phyloP scores from a whole-genome alignment of 768 basidiomycete genomes.

The Termitomyces titanicus region DNA sequence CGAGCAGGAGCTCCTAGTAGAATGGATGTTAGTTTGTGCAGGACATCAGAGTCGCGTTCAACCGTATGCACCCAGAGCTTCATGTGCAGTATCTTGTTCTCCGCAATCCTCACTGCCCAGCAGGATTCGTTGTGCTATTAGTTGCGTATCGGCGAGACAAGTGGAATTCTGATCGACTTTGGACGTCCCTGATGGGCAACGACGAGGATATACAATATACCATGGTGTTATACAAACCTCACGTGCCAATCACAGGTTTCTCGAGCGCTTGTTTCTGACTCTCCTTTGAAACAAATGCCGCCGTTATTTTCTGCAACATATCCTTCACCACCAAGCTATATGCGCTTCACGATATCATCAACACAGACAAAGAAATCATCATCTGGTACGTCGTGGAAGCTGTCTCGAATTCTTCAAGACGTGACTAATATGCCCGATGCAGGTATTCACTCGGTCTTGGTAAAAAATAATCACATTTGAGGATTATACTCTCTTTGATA shows the following conservation, averaged over 20 bases:
- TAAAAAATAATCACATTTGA: no score
- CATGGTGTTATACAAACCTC: not conserved
- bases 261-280: not conserved
- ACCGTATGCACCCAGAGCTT: not conserved
- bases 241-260: not conserved
- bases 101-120: not conserved
- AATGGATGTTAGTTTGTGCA: not conserved
- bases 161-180: not conserved
- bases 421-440: no score
- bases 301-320: not conserved
- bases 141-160: not conserved
- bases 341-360: not conserved
- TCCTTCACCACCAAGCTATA: not conserved
- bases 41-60: not conserved
- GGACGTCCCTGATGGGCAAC: not conserved
- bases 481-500: no score
- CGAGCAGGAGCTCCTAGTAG: not conserved
- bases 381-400: not conserved
- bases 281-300: not conserved
- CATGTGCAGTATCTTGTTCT: not conserved
- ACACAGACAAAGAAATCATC: not conserved
- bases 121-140: not conserved
- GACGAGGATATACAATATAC: not conserved
- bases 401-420: no score
- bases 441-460: no score